Percentiles rank a stretch among this genome's conserved stretches.
These are phyloP conservation scores for Talaromyces sp. DNA, from an alignment of 2,329 filamentous ascomycete species.

Conservation along the genomic window DNA sequence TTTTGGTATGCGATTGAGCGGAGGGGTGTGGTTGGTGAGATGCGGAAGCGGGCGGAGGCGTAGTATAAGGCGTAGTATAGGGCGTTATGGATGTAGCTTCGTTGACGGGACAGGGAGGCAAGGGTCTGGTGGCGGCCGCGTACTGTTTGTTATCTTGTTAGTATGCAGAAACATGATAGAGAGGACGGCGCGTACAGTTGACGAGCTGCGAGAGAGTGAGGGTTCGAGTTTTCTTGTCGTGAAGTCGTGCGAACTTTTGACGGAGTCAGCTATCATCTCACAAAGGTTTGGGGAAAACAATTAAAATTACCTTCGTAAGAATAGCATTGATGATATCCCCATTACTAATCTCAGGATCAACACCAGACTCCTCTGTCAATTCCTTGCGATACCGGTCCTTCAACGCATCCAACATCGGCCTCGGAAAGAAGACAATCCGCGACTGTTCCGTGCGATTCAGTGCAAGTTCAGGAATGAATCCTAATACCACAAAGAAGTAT, in stretches of 20 bases:
- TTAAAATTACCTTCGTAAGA: neutral
- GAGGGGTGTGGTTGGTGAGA: neutral
- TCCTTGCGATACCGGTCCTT: neutral
- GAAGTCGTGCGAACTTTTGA: neutral
- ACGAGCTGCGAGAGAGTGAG: neutral
- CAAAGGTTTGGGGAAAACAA: neutral
- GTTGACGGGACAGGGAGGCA: neutral
- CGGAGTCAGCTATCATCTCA: neutral
- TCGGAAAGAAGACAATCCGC: neutral
- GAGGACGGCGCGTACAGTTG: neutral
- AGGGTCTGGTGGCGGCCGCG: neutral
- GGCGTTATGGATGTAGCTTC: slow-evolving; percentile 5
- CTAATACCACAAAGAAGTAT: neutral
- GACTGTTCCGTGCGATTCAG: neutral
- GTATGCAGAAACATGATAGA: neutral
- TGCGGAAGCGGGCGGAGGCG: neutral
- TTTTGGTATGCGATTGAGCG: neutral
- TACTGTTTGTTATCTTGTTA: neutral
- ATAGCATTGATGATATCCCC: neutral
- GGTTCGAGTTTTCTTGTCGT: neutral
- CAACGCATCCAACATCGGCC: neutral
- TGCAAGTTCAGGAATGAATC: neutral
- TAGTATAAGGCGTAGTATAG: neutral
- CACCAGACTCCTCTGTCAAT: neutral
- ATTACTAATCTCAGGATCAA: neutral